Conservation (phyloP, 345 rosid genomes). For the Brassica napus region DNA sequence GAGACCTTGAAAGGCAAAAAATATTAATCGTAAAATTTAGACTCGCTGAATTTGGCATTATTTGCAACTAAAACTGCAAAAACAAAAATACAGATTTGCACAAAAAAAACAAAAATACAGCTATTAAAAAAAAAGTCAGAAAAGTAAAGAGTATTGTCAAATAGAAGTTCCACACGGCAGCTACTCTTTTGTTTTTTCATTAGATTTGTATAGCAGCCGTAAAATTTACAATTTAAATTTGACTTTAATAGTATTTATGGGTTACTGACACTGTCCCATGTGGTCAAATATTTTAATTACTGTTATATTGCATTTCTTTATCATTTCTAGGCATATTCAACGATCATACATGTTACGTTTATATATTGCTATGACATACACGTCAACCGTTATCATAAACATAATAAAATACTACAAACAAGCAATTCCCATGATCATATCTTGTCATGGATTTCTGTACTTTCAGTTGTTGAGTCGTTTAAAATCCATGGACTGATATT, state of each 20-base stretch:
- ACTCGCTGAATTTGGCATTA: not conserved
- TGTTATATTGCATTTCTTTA: constrained; percentile 1
- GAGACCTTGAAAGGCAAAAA: not conserved
- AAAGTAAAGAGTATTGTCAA: constrained; percentile 30
- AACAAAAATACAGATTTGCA: too few species aligned
- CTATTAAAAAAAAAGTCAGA: constrained; percentile 21
- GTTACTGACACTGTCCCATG: constrained; percentile 19
- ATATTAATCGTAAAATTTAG: not conserved
- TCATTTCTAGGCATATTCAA: constrained; percentile 18
- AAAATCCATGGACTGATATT: constrained; percentile 11
- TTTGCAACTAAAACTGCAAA: not conserved
- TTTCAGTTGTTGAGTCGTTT: not conserved
- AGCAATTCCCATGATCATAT: constrained; percentile 6
- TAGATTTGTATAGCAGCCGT: constrained; percentile 33
- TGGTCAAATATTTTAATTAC: not conserved
- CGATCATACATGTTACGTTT: constrained; percentile 21
- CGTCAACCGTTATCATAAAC: constrained; percentile 7
- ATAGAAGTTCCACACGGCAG: constrained; percentile 55
- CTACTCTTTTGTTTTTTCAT: constrained; percentile 33
- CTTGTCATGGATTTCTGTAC: not conserved
- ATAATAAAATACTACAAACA: not conserved
- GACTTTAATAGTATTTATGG: constrained; percentile 1
- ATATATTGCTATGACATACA: not conserved
- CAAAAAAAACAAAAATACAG: not conserved
- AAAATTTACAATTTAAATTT: constrained; percentile 21